Percentiles rank a stretch among this genome's conserved stretches.
These are phyloP conservation scores for Rhodotorula sp. DNA, from an alignment of 1,284 basidiomycete genomes.

Conservation along the genomic window DNA sequence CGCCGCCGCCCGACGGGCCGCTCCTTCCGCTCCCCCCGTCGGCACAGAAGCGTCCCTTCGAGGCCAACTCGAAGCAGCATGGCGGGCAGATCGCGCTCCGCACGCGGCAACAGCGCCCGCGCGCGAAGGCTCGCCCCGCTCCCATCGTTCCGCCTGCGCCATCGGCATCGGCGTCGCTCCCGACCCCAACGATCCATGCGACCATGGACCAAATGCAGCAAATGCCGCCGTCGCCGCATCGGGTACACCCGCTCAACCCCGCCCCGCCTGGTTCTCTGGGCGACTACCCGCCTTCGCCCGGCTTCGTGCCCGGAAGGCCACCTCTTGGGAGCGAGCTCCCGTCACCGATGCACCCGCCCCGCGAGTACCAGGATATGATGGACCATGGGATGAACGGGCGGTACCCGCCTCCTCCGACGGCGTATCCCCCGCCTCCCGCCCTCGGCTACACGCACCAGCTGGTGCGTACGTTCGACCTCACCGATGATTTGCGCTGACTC, in stretches of 20 bases:
- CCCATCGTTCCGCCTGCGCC: slow-evolving; percentile 58
- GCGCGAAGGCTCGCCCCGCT: slow-evolving; percentile 27
- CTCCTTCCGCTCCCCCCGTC: slow-evolving; percentile 39
- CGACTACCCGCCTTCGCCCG: slow-evolving; percentile 26
- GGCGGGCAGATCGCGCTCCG: slow-evolving; percentile 42
- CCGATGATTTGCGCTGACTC: not conserved
- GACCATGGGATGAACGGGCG: slow-evolving; percentile 17
- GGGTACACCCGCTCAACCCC: slow-evolving; percentile 27
- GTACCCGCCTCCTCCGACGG: slow-evolving; percentile 9
- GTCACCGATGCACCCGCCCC: slow-evolving; percentile 22
- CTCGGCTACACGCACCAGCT: slow-evolving; percentile 30
- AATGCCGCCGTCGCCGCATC: slow-evolving; percentile 22
- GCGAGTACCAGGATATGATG: slow-evolving; percentile 39
- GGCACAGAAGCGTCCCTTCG: slow-evolving; percentile 41
- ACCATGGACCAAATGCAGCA: slow-evolving; percentile 22
- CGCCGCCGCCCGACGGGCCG: slow-evolving; percentile 40
- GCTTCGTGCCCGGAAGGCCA: not conserved
- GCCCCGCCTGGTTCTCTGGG: slow-evolving; percentile 16
- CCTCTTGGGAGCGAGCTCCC: slow-evolving; percentile 10
- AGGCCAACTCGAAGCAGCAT: slow-evolving; percentile 36
- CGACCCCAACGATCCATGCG: slow-evolving; percentile 27
- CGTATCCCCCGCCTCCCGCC: slow-evolving; percentile 29
- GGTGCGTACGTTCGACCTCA: not conserved
- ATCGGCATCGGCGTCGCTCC: not conserved
- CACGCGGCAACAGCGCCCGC: slow-evolving; percentile 38